Conservation (phyloP, 2,329 filamentous ascomycete genomes). For the Penicillium sp. region DNA sequence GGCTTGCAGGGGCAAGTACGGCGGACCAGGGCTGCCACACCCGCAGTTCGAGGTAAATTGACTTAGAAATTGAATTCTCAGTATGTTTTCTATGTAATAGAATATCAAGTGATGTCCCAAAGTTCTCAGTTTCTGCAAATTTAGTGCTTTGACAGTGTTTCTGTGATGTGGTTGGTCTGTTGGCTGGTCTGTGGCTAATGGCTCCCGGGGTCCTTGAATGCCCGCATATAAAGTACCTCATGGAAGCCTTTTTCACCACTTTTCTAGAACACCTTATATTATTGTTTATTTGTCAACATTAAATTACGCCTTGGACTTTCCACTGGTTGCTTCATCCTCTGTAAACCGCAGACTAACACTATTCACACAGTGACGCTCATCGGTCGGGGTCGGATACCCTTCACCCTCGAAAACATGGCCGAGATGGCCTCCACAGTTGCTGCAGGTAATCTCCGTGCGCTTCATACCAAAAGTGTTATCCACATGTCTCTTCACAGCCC, state of each 20-base stretch:
- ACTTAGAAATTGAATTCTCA: neutral
- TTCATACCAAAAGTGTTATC: constrained; percentile 78
- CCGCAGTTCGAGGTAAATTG: constrained; percentile 21
- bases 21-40: constrained; percentile 20
- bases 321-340: constrained; percentile 51
- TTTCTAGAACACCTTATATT: constrained; percentile 6
- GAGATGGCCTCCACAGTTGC: constrained; percentile 88
- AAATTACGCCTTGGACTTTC: constrained; percentile 31
- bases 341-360: constrained; percentile 84
- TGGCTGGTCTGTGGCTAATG: neutral
- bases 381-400: constrained; percentile 77
- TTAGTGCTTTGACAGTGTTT: neutral
- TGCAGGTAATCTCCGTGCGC: constrained; percentile 90
- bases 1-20: constrained; percentile 21
- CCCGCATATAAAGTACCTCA: neutral
- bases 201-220: neutral
- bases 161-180: neutral
- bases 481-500: constrained; percentile 78
- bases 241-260: neutral
- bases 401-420: constrained; percentile 93
- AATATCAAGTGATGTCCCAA: neutral
- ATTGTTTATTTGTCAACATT: neutral
- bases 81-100: neutral
- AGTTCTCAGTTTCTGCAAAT: neutral
- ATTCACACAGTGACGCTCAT: constrained; percentile 97